Percentiles rank a stretch among this genome's conserved stretches.
These are phyloP conservation scores for Exophiala calicioides DNA, from an alignment of 2,329 filamentous ascomycete genomes.

Conservation along the genomic window DNA sequence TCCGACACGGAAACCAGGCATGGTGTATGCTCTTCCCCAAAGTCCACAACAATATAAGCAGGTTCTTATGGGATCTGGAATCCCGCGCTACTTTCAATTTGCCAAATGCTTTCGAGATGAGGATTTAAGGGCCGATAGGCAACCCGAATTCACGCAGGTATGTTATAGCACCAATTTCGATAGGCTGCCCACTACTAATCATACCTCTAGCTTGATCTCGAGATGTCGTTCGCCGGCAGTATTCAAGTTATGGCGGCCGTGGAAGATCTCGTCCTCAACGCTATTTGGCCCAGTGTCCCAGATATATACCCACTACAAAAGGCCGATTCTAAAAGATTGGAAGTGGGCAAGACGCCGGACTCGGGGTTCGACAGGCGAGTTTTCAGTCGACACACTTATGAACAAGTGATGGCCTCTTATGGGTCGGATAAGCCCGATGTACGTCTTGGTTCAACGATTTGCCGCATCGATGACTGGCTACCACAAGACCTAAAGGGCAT, in stretches of 20 bases:
- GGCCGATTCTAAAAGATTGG: conserved; percentile 31
- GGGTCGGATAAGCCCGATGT: conserved; percentile 93
- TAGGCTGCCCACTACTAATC: background rate
- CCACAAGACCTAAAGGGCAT: conserved; percentile 68
- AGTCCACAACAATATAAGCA: conserved; percentile 99
- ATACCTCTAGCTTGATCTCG: conserved; percentile 72
- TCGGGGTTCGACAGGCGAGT: background rate
- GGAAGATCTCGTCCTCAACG: conserved; percentile 35
- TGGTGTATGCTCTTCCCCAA: conserved; percentile 88
- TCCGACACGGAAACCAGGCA: conserved; percentile 72
- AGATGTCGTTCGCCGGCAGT: conserved; percentile 82
- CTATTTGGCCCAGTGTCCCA: conserved; percentile 25
- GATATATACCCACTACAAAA: conserved; percentile 12
- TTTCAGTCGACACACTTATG: conserved; percentile 55
- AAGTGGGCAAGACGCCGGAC: conserved; percentile 14
- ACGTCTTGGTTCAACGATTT: conserved; percentile 70
- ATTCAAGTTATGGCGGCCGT: conserved; percentile 66
- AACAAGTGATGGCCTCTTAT: conserved; percentile 74
- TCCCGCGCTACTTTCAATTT: conserved; percentile 84
- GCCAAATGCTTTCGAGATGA: conserved; percentile 95
- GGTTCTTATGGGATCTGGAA: conserved; percentile 88
- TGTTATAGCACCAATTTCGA: conserved; percentile 11
- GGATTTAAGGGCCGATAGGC: conserved; percentile 84
- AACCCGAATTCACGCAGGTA: conserved; percentile 95
- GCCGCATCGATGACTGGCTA: conserved; percentile 63